Percentiles rank a stretch among this genome's conserved stretches.
These are phyloP conservation scores for Podila clonocystis DNA, from an alignment of 192 early-diverging fungal genomes.

Conservation along the genomic window DNA sequence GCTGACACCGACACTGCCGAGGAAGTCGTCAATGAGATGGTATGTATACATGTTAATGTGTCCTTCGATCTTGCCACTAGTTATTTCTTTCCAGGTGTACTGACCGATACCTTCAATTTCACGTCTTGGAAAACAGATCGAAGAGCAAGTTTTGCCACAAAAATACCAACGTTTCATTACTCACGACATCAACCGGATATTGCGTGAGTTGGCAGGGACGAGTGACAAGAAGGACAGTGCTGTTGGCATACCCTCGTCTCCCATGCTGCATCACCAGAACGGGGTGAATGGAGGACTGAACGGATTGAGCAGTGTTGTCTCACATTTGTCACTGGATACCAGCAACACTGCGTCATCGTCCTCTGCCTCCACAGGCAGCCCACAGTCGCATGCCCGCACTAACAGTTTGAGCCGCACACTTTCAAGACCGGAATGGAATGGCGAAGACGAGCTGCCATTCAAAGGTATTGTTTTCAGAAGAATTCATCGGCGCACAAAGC, in stretches of 20 bases:
- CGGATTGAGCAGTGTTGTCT: conserved; percentile 4
- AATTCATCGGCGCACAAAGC: neutral
- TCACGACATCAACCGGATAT: conserved; percentile 83
- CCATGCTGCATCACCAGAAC: conserved; percentile 24
- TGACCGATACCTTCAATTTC: neutral
- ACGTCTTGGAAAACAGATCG: conserved; percentile 62
- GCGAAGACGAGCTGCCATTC: conserved; percentile 26
- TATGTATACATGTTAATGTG: conserved; percentile 22
- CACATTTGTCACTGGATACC: conserved; percentile 23
- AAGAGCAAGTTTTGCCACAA: conserved; percentile 79
- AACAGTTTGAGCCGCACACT: conserved; percentile 16
- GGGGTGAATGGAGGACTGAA: conserved; percentile 1
- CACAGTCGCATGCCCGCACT: conserved; percentile 6
- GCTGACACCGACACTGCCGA: conserved; percentile 81
- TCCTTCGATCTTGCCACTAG: neutral
- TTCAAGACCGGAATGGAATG: conserved; percentile 24
- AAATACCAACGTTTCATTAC: conserved; percentile 83
- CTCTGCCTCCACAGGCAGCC: neutral
- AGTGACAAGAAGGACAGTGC: conserved; percentile 70
- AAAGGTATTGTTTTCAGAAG: conserved; percentile 13
- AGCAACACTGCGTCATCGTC: neutral
- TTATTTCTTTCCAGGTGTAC: neutral
- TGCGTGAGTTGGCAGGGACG: conserved; percentile 74
- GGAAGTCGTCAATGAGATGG: conserved; percentile 85
- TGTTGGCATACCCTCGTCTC: conserved; percentile 50